Base-by-base conservation (phyloP, 352 stramenopile species). In the Globisporangium emineosum region DNA sequence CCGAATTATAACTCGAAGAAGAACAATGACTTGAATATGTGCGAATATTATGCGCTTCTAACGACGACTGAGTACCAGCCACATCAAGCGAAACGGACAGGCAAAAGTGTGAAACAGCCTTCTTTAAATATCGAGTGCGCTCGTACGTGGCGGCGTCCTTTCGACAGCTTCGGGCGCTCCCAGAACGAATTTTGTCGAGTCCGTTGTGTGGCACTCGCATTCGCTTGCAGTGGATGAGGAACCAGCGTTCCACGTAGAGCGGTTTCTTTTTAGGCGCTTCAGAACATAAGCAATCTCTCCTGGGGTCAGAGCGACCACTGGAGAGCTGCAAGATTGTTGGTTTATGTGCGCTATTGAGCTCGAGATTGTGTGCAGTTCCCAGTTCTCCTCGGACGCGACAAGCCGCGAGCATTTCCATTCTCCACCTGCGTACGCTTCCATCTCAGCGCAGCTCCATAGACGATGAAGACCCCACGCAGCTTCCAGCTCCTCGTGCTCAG, bases 391-490 rank as follows among this genome's bases (percentile, higher is more conserved):
- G 19, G 2, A 42, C 15, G 1, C 15, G 13, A 51, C 35, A 29
- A 47, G 27, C 13, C 12, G 37, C 37, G 15, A 43, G 37, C 15
- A n/a, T 5, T 43, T 43, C 13, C 15, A n/a, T n/a, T n/a, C n/a
- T n/a, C n/a, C 13, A 15, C 17, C 37, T 40, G 8, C 33, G 10
- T 17, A n/a, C 35, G 19, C 37, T 43, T 15, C 15, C 37, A 33
- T 6, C 12, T 19, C 19, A 15, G 3, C 33, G 43, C 23, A 23
- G 45, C 52, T 30, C 43, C n/a, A 37, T 6, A 42, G 33, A 42
- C 37, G 17, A 65, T 65, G 59, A 65, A 65, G 59, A 59, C 37
- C 8, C 49, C 49, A 23, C 23, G 33, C 10, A 50, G 32, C 23
- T 42, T 50, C 32, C 15, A 33, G 13, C 12, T n/a, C 13, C 13